Conservation (phyloP, 768 basidiomycete genomes). For the Stropharia rugosoannulata region DNA sequence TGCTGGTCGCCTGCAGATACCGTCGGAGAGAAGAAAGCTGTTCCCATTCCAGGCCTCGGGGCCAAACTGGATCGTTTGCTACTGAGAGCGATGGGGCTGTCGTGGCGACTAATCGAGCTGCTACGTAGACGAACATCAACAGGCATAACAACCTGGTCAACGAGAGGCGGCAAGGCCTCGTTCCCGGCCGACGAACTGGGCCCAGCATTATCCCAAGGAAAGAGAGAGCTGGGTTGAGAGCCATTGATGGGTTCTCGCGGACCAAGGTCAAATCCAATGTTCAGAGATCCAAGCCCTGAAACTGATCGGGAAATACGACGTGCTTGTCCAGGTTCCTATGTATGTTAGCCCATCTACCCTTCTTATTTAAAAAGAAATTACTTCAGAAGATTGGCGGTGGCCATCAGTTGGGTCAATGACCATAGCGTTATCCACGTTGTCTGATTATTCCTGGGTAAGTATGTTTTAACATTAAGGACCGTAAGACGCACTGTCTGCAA, state of each 20-base stretch:
- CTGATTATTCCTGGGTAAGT: slow-evolving; percentile 1
- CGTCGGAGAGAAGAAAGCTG: slow-evolving; percentile 53
- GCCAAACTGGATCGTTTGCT: slow-evolving; percentile 36
- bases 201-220: slow-evolving; percentile 85
- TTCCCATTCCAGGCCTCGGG: slow-evolving; percentile 21
- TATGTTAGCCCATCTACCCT: background rate
- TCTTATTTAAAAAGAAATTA: slow-evolving; percentile 14
- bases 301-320: slow-evolving; percentile 64
- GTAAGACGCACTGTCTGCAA: background rate
- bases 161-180: slow-evolving; percentile 29
- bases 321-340: slow-evolving; percentile 85
- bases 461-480: too few species aligned
- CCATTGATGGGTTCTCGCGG: slow-evolving; percentile 36
- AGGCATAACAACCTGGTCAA: slow-evolving; percentile 47
- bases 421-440: slow-evolving; percentile 14
- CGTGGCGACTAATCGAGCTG: slow-evolving; percentile 53
- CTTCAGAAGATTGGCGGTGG: slow-evolving; percentile 57
- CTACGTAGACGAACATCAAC: slow-evolving; percentile 55
- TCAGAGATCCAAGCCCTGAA: slow-evolving; percentile 44
- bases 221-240: slow-evolving; percentile 70
- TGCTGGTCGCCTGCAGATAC: slow-evolving; percentile 40
- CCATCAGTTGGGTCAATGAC: slow-evolving; percentile 8
- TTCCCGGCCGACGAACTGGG: slow-evolving; percentile 57
- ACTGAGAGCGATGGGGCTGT: slow-evolving; percentile 55
- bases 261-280: slow-evolving; percentile 46